Evolutionary conservation across 345 rosid species (phyloP), one percentile per base, ranked within the genome.

Genomic region (sweet orange (Citrus sinensis)): DNA sequence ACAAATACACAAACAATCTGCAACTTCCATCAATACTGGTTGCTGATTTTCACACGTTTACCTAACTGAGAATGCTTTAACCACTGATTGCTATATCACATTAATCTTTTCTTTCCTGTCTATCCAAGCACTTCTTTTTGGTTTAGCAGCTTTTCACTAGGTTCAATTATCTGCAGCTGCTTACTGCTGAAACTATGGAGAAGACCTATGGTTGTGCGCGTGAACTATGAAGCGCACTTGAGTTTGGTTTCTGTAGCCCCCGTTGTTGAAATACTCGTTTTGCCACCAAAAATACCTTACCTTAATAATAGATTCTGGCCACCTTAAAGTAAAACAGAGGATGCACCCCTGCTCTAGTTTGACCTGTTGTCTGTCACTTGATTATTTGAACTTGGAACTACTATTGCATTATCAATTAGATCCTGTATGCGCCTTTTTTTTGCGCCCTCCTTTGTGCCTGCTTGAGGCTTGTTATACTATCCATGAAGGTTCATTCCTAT

Each of bases 41-140:
- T 5, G 70, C 6, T 40, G 40, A 27, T 61, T 42, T 25, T 40
- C 35, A 30, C 39, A 29, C 61, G 40, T 73, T 62, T 14, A 37
- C 3, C 19, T 6, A 17, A 40, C 51, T 17, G 24, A 13, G 61
- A 24, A 65, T 19, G 59, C 25, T 24, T 7, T 22, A 56, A 56
- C n/a, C 46, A n/a, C 13, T 30, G 22, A 35, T 25, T 55, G 60
- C 22, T 27, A 71, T 32, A 37, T 24, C 13, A 4, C 51, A 27
- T 63, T 14, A 29, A 24, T 49, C 8, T 63, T 42, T 19, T 29
- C 27, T 42, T 19, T 16, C 25, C 51, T 58, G 51, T 64, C 35
- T n/a, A 73, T 73, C 65, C 32, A 75, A 9, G 56, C 35, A 42
- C 77, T 8, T 8, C 27, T 75, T 73, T 22, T 46, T 75, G 61